Evolutionary conservation across 2,329 filamentous ascomycete species (phyloP).

Genomic region (Epichloe baconii): DNA sequence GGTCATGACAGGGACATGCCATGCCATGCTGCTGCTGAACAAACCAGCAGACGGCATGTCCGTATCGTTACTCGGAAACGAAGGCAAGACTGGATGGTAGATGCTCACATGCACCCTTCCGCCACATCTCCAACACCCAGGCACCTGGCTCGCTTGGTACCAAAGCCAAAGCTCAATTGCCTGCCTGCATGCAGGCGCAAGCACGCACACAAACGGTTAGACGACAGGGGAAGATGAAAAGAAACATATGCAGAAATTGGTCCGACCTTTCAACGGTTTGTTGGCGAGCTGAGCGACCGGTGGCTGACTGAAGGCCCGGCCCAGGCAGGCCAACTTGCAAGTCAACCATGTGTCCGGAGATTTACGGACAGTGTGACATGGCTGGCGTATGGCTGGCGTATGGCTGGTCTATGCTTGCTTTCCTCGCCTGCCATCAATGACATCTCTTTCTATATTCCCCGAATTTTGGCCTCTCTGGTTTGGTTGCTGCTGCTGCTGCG

Average conservation of each 20-base stretch:
- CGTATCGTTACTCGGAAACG: background rate
- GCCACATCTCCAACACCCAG: background rate
- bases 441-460: background rate
- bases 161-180: background rate
- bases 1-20: background rate
- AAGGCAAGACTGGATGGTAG: background rate
- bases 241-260: background rate
- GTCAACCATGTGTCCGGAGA: background rate
- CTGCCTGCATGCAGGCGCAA: background rate
- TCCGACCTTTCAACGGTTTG: background rate
- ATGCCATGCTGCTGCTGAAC: background rate
- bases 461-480: background rate
- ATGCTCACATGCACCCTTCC: conserved; percentile 1
- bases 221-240: background rate
- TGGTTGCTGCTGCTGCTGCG: background rate
- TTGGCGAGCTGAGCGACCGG: background rate
- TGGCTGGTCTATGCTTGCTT: background rate
- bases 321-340: background rate
- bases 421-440: too few relatives aligned
- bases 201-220: background rate
- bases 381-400: background rate
- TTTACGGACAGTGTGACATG: background rate
- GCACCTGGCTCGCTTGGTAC: background rate
- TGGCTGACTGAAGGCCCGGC: background rate
- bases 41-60: background rate